Percentiles rank a stretch among this genome's conserved stretches.
Evolutionary conservation across 345 rosid species (phyloP).

Genomic region (Melaleuca alternifolia): DNA sequence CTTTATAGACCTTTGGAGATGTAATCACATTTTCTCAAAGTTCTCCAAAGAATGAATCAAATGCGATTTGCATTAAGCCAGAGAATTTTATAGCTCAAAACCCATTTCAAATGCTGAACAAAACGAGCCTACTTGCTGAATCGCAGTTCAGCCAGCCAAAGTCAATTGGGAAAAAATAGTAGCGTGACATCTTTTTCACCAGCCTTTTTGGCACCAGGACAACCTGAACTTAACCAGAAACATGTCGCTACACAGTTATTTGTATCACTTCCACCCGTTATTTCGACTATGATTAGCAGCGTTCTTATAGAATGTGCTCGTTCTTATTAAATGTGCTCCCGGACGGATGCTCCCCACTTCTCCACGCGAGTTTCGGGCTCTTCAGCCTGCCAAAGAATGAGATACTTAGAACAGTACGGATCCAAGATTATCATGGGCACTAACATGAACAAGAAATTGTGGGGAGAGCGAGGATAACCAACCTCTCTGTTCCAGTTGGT

Average conservation of each 20-base stretch:
- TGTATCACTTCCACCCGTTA: neutral
- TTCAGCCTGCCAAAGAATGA: slow-evolving; percentile 34
- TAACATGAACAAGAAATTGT: neutral
- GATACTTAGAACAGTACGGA: neutral
- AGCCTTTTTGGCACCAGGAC: no score
- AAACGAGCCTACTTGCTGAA: neutral
- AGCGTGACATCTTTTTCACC: no score
- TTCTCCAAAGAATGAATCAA: no score
- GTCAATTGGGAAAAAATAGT: neutral
- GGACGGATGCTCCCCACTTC: slow-evolving; percentile 66
- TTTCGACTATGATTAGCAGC: neutral
- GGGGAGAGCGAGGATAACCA: neutral
- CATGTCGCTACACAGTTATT: neutral
- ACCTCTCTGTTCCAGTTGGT: slow-evolving; percentile 77
- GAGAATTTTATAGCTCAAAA: no score
- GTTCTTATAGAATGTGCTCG: neutral
- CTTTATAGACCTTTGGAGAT: no score
- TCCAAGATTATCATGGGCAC: neutral
- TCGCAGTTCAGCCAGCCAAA: neutral
- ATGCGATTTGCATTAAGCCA: no score
- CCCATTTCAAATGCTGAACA: no score
- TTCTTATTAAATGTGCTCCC: no score
- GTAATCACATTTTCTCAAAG: no score
- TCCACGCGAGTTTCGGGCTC: slow-evolving; percentile 46
- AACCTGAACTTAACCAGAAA: neutral